Conservation (phyloP, 2,329 filamentous ascomycete species). For the Aspergillus aculeatus region DNA sequence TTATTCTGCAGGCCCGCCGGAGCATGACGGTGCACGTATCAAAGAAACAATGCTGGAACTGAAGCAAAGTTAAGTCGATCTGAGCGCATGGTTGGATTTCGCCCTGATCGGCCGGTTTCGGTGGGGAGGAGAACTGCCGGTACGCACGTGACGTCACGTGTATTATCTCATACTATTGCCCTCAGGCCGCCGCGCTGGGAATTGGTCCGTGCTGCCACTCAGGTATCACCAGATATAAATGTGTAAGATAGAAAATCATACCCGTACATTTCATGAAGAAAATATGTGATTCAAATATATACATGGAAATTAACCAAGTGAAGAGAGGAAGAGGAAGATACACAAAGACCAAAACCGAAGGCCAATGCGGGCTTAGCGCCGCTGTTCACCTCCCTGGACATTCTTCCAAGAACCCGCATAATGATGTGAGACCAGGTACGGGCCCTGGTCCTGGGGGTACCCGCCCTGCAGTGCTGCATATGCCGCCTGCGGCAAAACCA, state of each 20-base stretch:
- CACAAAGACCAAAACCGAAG: background rate
- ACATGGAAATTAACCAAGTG: background rate
- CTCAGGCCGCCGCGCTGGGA: background rate
- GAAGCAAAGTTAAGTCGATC: background rate
- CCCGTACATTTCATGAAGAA: background rate
- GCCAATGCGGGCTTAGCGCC: background rate
- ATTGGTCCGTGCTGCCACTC: too few relatives aligned
- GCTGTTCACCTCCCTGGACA: constrained; percentile 8
- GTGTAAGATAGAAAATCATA: too few relatives aligned
- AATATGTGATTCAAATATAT: background rate
- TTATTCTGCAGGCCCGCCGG: constrained; percentile 25
- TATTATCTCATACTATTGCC: background rate
- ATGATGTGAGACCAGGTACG: constrained; percentile 15
- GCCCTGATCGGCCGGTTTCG: background rate
- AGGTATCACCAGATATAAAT: too few relatives aligned
- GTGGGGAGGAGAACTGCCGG: background rate
- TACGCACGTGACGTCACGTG: background rate
- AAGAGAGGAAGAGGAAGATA: background rate
- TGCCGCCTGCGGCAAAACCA: constrained; percentile 15
- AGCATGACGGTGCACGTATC: constrained; percentile 20
- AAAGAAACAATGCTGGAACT: background rate
- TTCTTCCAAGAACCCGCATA: constrained; percentile 19
- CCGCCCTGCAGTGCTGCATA: constrained; percentile 15
- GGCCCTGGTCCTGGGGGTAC: constrained; percentile 11
- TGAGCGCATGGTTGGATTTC: background rate